Conservation (phyloP, 2,329 filamentous ascomycete species). For the Nothopassalora personata region DNA sequence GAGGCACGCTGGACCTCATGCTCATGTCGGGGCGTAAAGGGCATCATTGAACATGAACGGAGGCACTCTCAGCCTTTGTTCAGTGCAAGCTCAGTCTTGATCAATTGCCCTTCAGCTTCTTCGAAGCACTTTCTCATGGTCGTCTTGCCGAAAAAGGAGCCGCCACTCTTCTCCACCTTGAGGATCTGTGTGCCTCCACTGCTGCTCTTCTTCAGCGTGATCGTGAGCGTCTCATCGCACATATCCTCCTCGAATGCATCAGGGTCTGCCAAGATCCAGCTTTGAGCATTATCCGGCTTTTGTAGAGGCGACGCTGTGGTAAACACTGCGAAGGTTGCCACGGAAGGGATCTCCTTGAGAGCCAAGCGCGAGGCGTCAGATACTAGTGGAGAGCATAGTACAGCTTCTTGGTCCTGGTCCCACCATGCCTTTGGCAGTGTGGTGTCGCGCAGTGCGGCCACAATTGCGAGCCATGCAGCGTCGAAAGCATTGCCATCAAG, state of each 20-base stretch:
- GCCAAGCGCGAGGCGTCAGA: slow-evolving; percentile 52
- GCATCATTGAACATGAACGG: not conserved
- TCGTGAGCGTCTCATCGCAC: slow-evolving; percentile 74
- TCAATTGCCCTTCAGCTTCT: slow-evolving; percentile 60
- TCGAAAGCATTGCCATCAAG: slow-evolving; percentile 91
- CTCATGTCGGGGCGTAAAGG: no score
- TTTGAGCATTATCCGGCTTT: slow-evolving; percentile 37
- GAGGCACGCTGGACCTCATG: no score
- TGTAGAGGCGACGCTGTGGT: slow-evolving; percentile 50
- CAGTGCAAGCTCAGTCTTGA: slow-evolving; percentile 42
- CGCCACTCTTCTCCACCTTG: slow-evolving; percentile 78
- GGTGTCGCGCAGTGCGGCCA: slow-evolving; percentile 75
- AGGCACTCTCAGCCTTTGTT: slow-evolving; percentile 1
- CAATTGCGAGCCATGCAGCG: slow-evolving; percentile 76
- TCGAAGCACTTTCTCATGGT: slow-evolving; percentile 56
- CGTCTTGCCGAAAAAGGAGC: slow-evolving; percentile 61
- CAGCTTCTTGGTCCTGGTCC: slow-evolving; percentile 73
- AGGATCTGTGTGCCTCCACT: slow-evolving; percentile 54
- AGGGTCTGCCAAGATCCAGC: slow-evolving; percentile 79
- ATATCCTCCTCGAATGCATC: slow-evolving; percentile 84
- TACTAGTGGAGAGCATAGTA: slow-evolving; percentile 65
- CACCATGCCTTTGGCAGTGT: slow-evolving; percentile 73
- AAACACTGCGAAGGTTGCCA: slow-evolving; percentile 75
- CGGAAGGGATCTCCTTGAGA: slow-evolving; percentile 64
- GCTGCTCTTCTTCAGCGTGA: slow-evolving; percentile 62